phyloP scores from a whole-genome alignment of 495 filamentous ascomycete species.

The Lophiostoma macrostomum region DNA sequence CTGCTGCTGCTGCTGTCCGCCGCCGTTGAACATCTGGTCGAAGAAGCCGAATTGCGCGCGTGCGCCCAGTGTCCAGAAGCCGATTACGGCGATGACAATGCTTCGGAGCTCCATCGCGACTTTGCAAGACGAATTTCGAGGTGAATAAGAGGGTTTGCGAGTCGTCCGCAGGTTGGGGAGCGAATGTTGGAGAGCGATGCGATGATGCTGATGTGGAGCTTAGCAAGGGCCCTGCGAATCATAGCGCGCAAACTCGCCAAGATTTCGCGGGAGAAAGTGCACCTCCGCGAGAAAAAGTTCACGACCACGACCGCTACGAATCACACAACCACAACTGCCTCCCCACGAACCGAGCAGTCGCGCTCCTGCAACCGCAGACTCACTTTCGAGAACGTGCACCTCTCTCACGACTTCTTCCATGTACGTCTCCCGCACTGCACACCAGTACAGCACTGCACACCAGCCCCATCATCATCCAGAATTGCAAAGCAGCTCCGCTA shows the following conservation, averaged over 20 bases:
- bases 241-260: slow-evolving; percentile 11
- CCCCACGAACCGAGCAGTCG: too few relatives aligned
- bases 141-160: not conserved
- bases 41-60: slow-evolving; percentile 70
- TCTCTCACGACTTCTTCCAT: too few relatives aligned
- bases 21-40: slow-evolving; percentile 75
- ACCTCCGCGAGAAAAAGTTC: not conserved
- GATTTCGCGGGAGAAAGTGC: not conserved
- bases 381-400: too few relatives aligned
- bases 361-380: too few relatives aligned
- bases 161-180: not conserved
- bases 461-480: too few relatives aligned
- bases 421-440: too few relatives aligned
- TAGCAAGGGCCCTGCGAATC: not conserved
- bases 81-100: slow-evolving; percentile 38
- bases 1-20: slow-evolving; percentile 55
- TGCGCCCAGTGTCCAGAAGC: slow-evolving; percentile 49
- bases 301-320: too few relatives aligned
- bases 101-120: slow-evolving; percentile 26
- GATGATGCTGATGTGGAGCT: slow-evolving; percentile 31
- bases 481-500: too few relatives aligned
- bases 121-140: not conserved
- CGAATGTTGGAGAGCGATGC: not conserved
- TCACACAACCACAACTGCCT: too few relatives aligned
- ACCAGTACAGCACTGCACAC: too few relatives aligned